These are phyloP conservation scores for Darksidea phi DNA, from an alignment of 495 filamentous ascomycete genomes.

Conservation along the genomic window DNA sequence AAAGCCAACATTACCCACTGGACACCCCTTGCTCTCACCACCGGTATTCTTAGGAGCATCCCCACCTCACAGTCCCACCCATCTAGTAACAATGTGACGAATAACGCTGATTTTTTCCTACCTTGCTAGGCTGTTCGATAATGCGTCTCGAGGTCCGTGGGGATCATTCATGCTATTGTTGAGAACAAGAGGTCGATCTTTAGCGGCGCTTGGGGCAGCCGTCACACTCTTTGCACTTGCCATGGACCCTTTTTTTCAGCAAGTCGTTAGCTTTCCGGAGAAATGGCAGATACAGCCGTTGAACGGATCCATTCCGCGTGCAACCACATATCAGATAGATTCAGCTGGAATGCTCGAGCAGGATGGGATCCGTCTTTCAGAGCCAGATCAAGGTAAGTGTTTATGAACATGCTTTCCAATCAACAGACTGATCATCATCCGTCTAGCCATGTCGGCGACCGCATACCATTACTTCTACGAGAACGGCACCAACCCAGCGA, in stretches of 20 bases:
- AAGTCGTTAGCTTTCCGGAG: slow-evolving; percentile 8
- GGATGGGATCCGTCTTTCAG: slow-evolving; percentile 2
- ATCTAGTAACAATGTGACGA: slow-evolving; percentile 1
- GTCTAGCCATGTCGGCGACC: slow-evolving; percentile 11
- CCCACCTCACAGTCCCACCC: not conserved
- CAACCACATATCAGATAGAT: not conserved
- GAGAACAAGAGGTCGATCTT: slow-evolving; percentile 6
- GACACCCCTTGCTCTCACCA: not conserved
- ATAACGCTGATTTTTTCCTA: not conserved
- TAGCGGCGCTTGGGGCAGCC: slow-evolving; percentile 15
- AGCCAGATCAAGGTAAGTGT: slow-evolving; percentile 5
- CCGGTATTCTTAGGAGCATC: slow-evolving; percentile 8
- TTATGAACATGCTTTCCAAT: slow-evolving; percentile 5
- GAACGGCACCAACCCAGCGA: slow-evolving; percentile 8
- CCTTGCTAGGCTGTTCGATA: slow-evolving; percentile 17
- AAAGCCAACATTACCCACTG: not conserved
- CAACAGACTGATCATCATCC: slow-evolving; percentile 2
- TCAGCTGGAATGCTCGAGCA: not conserved
- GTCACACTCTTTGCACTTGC: slow-evolving; percentile 7
- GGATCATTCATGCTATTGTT: slow-evolving; percentile 17
- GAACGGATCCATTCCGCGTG: slow-evolving; percentile 4
- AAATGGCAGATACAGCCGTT: not conserved
- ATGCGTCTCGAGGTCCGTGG: slow-evolving; percentile 15
- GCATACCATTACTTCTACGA: slow-evolving; percentile 20
- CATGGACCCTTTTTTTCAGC: slow-evolving; percentile 5